Evolutionary conservation across 2,329 filamentous ascomycete genomes (phyloP), one percentile per base, ranked within the genome.

Genomic region (Fusarium burgessii): DNA sequence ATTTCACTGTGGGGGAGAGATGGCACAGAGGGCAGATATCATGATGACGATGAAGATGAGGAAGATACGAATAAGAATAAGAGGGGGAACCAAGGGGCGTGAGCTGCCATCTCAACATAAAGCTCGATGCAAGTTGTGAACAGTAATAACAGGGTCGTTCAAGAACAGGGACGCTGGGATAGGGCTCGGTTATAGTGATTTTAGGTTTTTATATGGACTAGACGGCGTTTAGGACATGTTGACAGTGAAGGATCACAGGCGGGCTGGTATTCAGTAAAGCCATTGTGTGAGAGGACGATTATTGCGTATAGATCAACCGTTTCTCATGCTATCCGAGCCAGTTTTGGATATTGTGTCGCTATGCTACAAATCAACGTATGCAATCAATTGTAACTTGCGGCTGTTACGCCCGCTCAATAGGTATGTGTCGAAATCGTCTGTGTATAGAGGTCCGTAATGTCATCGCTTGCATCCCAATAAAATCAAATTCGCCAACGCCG

Each of bases 1-100:
- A 86, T 89, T 58, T 89, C 87, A 33, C 78, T 89, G 23, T 90
- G 88, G 88, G 86, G 85, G 25, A 80, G 71, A 46, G 75, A 82
- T 25, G 81, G 79, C 27, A 80, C 79, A 25, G 80, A 78, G 36
- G 80, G 78, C 42, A 75, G 76, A 11, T 79, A 80, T 68, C 75
- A 72, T 7, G 75, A 78, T 25, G 79, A 80, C 43, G 78, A 81
- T 17, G 80, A 33, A 12, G 38, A 82, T 27, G 74, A 54, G 29
- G 76, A 78, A 15, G 47, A 58, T n/a, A 57, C 61, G 36, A 67
- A 54, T 33, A 70, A 64, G 57, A 68, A 54, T 29, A 70, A 66
- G 57, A 68, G 68, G 23, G 55, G 58, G 42, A 57, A 66, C 17
- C 69, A 69, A 46, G 56, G 35, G 27, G 12, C 20, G 13, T 62